A percentile compares a stretch with the other conserved stretches of the same genome.
Conservation (phyloP, 306 rosid species). For the Notholithocarpus densiflorus region DNA sequence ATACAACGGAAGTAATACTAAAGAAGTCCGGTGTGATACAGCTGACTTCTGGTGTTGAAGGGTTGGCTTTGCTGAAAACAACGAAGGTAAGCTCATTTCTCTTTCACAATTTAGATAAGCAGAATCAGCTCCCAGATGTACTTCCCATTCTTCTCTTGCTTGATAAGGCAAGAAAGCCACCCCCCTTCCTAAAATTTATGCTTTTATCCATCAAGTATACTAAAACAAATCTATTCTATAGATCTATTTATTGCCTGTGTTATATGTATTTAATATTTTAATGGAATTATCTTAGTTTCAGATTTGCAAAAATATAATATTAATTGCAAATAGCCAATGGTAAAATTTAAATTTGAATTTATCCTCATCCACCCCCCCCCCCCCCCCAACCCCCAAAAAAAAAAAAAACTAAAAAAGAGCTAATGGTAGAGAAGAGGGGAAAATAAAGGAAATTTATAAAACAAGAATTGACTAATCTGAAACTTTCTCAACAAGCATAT, state of each 20-base stretch:
- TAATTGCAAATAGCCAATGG: background rate
- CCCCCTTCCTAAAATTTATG: background rate
- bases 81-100: constrained; percentile 55
- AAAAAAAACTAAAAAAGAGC: background rate
- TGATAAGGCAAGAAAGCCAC: background rate
- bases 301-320: background rate
- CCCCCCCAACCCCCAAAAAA: too few relatives aligned
- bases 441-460: background rate
- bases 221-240: background rate
- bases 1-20: constrained; percentile 62
- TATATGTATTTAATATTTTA: background rate
- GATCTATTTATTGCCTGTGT: background rate
- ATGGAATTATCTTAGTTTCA: background rate
- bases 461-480: background rate
- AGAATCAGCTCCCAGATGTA: background rate
- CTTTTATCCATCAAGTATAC: background rate
- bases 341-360: background rate
- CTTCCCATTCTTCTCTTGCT: background rate
- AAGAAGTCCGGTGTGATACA: constrained; percentile 61
- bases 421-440: background rate
- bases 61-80: constrained; percentile 75
- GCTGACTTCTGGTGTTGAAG: constrained; percentile 85
- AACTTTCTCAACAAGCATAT: background rate
- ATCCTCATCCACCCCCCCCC: background rate
- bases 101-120: background rate